These are phyloP conservation scores for Chamaenerion angustifolium DNA, from an alignment of 345 rosid genomes.

Conservation along the genomic window DNA sequence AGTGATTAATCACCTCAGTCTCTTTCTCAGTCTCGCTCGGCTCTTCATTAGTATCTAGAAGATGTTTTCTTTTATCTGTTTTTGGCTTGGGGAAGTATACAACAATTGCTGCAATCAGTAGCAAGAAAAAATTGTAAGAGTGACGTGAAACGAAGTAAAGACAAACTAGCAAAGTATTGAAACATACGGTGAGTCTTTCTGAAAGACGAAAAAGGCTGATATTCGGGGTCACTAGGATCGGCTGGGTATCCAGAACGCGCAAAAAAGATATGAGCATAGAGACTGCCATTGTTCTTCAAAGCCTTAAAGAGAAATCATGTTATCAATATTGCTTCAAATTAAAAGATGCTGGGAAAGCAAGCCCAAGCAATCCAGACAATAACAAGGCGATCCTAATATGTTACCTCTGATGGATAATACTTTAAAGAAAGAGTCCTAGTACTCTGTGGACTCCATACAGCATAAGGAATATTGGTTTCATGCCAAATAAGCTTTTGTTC, in stretches of 20 bases:
- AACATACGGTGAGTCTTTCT: conserved; percentile 55
- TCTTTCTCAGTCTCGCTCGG: conserved; percentile 24
- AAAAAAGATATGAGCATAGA: conserved; percentile 78
- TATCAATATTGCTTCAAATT: too few species aligned
- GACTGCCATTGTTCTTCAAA: conserved; percentile 73
- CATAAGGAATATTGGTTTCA: conserved; percentile 81
- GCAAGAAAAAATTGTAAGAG: conserved; percentile 1
- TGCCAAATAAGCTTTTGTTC: conserved; percentile 65
- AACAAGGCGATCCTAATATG: background rate
- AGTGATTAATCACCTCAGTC: conserved; percentile 27
- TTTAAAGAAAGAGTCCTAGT: conserved; percentile 45
- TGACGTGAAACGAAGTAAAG: too few species aligned
- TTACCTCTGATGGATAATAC: conserved; percentile 71
- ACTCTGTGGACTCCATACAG: conserved; percentile 68
- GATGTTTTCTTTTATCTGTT: conserved; percentile 63
- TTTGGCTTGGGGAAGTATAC: conserved; percentile 62
- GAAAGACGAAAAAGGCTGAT: conserved; percentile 55
- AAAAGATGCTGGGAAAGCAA: background rate
- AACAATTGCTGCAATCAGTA: conserved; percentile 58
- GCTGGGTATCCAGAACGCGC: conserved; percentile 78
- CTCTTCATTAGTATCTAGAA: conserved; percentile 44
- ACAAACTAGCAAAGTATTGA: background rate
- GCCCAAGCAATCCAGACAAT: background rate
- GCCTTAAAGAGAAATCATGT: conserved; percentile 20
- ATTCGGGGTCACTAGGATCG: conserved; percentile 84